phyloP scores from a whole-genome alignment of 1,284 basidiomycete species.

The Caloboletus inedulis region DNA sequence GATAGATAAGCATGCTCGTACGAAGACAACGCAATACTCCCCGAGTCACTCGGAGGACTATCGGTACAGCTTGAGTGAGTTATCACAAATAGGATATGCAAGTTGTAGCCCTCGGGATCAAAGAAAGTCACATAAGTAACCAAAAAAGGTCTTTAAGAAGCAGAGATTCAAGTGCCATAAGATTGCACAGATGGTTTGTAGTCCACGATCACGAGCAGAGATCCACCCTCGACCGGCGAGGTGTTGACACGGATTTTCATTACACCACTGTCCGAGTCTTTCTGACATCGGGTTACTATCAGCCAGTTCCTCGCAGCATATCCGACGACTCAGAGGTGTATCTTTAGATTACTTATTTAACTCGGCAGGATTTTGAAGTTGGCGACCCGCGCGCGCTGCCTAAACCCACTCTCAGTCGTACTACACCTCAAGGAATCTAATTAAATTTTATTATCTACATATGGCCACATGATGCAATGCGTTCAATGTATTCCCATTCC shows the following conservation, averaged over 20 bases:
- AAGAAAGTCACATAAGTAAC: not conserved
- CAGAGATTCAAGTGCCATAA: not conserved
- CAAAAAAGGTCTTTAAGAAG: not conserved
- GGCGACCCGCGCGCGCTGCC: too few relatives aligned
- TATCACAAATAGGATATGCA: not conserved
- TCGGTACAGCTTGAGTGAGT: not conserved
- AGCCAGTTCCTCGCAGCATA: not conserved
- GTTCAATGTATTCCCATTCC: not conserved
- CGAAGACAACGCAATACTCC: not conserved
- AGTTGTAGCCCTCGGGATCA: not conserved
- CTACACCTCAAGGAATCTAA: not conserved
- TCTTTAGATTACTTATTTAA: too few relatives aligned
- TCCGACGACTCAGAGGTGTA: not conserved
- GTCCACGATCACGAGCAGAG: too few relatives aligned
- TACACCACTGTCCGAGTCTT: not conserved
- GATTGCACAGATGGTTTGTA: not conserved
- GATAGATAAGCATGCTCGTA: not conserved
- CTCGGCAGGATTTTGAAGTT: too few relatives aligned
- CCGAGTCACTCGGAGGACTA: not conserved
- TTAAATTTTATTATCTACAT: not conserved
- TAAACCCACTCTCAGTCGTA: not conserved
- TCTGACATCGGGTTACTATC: not conserved
- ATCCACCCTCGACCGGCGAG: too few relatives aligned
- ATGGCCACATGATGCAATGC: too few relatives aligned
- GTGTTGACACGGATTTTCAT: too few relatives aligned